Conservation (phyloP, 139 green algal species). For the Cymbomonas tetramitiformis region DNA sequence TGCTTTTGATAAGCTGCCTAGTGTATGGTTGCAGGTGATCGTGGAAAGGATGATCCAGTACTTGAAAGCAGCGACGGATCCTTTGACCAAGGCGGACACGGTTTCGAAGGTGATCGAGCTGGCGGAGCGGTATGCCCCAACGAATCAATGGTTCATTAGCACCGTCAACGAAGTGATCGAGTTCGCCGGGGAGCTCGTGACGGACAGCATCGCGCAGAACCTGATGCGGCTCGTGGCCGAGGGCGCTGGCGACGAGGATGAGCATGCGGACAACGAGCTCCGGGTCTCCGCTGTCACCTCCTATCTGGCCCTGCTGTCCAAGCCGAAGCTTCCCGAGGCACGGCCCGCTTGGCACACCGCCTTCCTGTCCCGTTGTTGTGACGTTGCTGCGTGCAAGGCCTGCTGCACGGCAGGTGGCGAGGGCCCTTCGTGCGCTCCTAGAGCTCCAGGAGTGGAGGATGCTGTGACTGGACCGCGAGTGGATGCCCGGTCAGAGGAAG, state of each 20-base stretch:
- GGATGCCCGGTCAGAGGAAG: too few relatives aligned
- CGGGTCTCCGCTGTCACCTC: conserved; percentile 29
- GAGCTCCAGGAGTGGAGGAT: too few relatives aligned
- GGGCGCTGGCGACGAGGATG: conserved; percentile 32
- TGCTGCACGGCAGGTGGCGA: too few relatives aligned
- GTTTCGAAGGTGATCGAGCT: conserved; percentile 47
- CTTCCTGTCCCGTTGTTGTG: background rate
- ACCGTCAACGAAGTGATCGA: conserved; percentile 74
- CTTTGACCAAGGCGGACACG: conserved; percentile 34
- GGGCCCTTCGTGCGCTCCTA: too few relatives aligned
- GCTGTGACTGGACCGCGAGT: too few relatives aligned
- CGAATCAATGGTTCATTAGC: conserved; percentile 74
- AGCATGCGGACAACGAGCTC: conserved; percentile 17
- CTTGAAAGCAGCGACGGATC: conserved; percentile 34
- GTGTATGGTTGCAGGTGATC: too few relatives aligned
- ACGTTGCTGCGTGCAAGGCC: too few relatives aligned
- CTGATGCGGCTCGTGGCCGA: conserved; percentile 76
- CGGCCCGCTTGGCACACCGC: background rate
- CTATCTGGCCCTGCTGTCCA: conserved; percentile 47
- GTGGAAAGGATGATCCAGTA: conserved; percentile 81
- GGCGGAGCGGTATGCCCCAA: conserved; percentile 76
- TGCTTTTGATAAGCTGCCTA: conserved; percentile 14
- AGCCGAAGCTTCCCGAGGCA: conserved; percentile 46
- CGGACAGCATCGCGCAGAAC: conserved; percentile 46
- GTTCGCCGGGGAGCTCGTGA: conserved; percentile 63